Evolutionary conservation across 2,329 filamentous ascomycete genomes (phyloP).

Genomic region (Tothia fuscella): DNA sequence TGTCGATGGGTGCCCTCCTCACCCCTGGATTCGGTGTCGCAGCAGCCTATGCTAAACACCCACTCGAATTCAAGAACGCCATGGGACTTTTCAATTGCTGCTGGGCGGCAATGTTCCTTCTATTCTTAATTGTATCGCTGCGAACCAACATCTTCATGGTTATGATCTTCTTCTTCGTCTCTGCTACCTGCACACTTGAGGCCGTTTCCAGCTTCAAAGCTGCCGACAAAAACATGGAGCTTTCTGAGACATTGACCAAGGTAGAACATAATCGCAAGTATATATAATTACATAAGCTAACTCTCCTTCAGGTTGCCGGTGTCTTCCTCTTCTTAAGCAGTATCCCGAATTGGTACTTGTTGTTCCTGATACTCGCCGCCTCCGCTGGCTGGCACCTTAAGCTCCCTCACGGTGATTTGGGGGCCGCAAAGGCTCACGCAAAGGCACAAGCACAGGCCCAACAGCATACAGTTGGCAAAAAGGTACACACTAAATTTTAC

Average conservation of each 20-base stretch:
- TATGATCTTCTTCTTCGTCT: conserved; percentile 4
- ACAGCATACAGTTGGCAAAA: no score
- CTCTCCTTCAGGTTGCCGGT: conserved; percentile 1
- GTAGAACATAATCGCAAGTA: neutral
- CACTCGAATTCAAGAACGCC: conserved; percentile 2
- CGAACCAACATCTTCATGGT: conserved; percentile 8
- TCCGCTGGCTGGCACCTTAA: conserved; percentile 1
- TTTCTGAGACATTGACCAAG: neutral
- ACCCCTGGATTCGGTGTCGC: conserved; percentile 3
- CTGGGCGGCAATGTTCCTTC: conserved; percentile 7
- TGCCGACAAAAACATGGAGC: conserved; percentile 3
- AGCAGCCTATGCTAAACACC: neutral
- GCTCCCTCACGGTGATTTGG: conserved; percentile 3
- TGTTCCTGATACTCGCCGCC: neutral
- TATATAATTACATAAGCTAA: neutral
- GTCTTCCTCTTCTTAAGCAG: neutral
- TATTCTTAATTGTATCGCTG: conserved; percentile 6
- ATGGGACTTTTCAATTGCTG: conserved; percentile 5
- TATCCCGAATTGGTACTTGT: conserved; percentile 2
- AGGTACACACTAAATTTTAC: no score
- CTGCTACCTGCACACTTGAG: neutral
- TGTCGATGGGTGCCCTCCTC: conserved; percentile 5
- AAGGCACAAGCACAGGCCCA: no score
- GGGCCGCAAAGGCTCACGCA: neutral
- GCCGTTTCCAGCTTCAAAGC: neutral